phyloP scores from a whole-genome alignment of 176 grass and related monocot species.

The Eragrostis nindensis region DNA sequence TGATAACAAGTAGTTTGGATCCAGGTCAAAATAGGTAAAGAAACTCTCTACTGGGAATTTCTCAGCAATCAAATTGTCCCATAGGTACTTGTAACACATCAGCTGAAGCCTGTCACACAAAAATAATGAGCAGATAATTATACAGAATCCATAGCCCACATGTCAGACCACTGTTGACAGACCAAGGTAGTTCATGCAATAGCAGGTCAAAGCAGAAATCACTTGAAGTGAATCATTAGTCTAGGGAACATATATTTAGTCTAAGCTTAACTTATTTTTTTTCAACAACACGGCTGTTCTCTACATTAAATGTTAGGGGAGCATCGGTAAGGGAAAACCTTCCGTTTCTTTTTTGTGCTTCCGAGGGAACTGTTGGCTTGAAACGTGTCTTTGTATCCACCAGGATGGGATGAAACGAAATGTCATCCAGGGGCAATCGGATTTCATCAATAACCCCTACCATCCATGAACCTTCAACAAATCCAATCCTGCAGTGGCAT shows the following conservation, averaged over 20 bases:
- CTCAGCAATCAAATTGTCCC: conserved; percentile 66
- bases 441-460: conserved; percentile 94
- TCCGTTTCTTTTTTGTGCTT: conserved; percentile 96
- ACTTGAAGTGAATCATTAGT: conserved; percentile 12
- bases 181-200: neutral
- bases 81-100: conserved; percentile 96
- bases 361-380: conserved; percentile 53
- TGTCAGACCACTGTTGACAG: neutral
- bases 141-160: conserved; percentile 1
- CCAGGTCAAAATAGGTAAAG: conserved; percentile 78
- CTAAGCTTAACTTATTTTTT: neutral
- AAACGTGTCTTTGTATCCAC: conserved; percentile 87
- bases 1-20: conserved; percentile 66
- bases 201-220: conserved; percentile 2
- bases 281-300: neutral
- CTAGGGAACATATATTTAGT: neutral
- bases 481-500: conserved; percentile 56
- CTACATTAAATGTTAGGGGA: conserved; percentile 1
- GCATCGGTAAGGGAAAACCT: conserved; percentile 45
- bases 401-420: conserved; percentile 56
- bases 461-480: conserved; percentile 78
- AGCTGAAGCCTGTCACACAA: conserved; percentile 75
- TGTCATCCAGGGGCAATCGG: conserved; percentile 47
- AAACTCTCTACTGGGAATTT: conserved; percentile 64
- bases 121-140: conserved; percentile 30